A percentile compares a stretch with the other conserved stretches of the same genome.
Conservation (phyloP, 768 basidiomycete genomes). For the Gelatoporia subvermispora region DNA sequence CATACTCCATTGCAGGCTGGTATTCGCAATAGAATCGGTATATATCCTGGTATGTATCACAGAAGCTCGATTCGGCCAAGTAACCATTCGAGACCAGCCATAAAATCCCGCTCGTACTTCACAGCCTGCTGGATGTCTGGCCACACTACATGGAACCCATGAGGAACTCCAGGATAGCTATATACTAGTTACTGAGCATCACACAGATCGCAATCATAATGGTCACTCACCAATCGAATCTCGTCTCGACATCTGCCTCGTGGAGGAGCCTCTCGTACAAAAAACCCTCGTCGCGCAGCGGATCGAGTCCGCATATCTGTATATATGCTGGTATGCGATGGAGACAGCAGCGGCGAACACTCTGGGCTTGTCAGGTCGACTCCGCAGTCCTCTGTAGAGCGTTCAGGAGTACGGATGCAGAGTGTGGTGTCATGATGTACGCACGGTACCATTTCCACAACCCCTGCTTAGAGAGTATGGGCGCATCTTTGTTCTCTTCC, state of each 20-base stretch:
- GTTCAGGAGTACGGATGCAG: no score
- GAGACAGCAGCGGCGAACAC: conserved; percentile 16
- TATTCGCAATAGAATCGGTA: no score
- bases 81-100: conserved; percentile 18
- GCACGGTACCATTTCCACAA: no score
- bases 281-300: conserved; percentile 25
- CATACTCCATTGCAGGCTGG: no score
- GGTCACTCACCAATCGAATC: conserved; percentile 16
- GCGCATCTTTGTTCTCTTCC: conserved; percentile 18
- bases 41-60: no score
- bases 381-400: not conserved
- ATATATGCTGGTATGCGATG: conserved; percentile 19
- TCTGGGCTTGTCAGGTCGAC: conserved; percentile 6
- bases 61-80: conserved; percentile 1
- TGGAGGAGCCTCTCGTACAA: conserved; percentile 21
- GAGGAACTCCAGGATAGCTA: conserved; percentile 24
- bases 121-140: conserved; percentile 8
- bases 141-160: conserved; percentile 15
- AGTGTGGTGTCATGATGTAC: no score
- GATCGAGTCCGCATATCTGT: conserved; percentile 21
- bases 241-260: conserved; percentile 18
- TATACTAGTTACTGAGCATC: not conserved
- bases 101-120: conserved; percentile 14
- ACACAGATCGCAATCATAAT: not conserved
- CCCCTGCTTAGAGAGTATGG: conserved; percentile 3